Conservation (phyloP, 768 basidiomycete species). For the Rubroboletus satanas region DNA sequence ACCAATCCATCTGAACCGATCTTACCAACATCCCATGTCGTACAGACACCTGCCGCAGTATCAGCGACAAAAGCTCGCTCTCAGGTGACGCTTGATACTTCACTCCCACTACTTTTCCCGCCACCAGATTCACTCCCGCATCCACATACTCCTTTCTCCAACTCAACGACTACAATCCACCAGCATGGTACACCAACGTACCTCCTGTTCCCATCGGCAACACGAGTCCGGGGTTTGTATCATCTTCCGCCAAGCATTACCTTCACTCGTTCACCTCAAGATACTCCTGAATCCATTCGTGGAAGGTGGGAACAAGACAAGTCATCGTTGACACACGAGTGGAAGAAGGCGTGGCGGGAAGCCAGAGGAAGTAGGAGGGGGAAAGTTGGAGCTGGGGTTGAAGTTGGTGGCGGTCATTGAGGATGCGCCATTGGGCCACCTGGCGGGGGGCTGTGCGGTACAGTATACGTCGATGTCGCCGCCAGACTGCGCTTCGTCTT, state of each 20-base stretch:
- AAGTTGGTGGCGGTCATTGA: conserved; percentile 12
- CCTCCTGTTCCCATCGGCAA: conserved; percentile 32
- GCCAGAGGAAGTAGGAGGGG: conserved; percentile 63
- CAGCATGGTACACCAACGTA: conserved; percentile 21
- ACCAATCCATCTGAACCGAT: neutral
- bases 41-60: conserved; percentile 1
- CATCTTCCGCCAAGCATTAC: conserved; percentile 25
- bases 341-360: conserved; percentile 76
- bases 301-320: conserved; percentile 69
- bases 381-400: conserved; percentile 43
- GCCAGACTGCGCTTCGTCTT: neutral
- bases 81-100: conserved; percentile 45
- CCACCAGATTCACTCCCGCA: conserved; percentile 26
- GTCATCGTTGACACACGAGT: conserved; percentile 63
- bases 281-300: conserved; percentile 47
- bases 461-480: neutral
- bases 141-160: conserved; percentile 11
- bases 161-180: neutral
- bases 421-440: neutral
- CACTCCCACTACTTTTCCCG: conserved; percentile 64
- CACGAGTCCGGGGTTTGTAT: conserved; percentile 47
- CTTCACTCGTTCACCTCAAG: conserved; percentile 20
- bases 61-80: conserved; percentile 4
- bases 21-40: neutral
- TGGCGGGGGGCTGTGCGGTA: neutral